These are phyloP conservation scores for Hyaloscypha bicolor DNA, from an alignment of 495 filamentous ascomycete species.

Conservation along the genomic window DNA sequence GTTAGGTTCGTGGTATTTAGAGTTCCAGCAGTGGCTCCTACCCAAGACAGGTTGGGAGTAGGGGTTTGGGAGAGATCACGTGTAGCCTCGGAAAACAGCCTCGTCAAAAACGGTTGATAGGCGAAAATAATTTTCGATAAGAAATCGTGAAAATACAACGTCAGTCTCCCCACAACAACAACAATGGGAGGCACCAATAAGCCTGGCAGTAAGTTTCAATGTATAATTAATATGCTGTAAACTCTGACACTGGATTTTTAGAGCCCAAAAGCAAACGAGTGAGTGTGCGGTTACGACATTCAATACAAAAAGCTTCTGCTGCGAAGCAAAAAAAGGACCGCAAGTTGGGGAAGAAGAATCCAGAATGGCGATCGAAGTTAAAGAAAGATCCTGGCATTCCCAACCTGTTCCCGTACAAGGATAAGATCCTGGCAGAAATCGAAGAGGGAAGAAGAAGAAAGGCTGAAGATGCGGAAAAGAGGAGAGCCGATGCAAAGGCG, in stretches of 20 bases:
- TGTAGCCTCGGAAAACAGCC: background rate
- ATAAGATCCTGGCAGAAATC: slow-evolving; percentile 89
- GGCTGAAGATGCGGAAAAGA: slow-evolving; percentile 72
- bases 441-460: slow-evolving; percentile 82
- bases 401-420: slow-evolving; percentile 97
- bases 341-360: slow-evolving; percentile 92
- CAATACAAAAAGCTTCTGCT: slow-evolving; percentile 91
- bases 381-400: slow-evolving; percentile 98
- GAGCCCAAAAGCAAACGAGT: slow-evolving; percentile 94
- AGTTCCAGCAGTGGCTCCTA: slow-evolving; percentile 5
- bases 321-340: slow-evolving; percentile 87
- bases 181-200: slow-evolving; percentile 34
- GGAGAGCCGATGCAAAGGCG: slow-evolving; percentile 69
- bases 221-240: background rate
- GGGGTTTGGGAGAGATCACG: background rate
- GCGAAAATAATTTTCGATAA: slow-evolving; percentile 29
- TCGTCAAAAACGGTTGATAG: background rate
- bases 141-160: slow-evolving; percentile 9
- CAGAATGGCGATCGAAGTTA: slow-evolving; percentile 87
- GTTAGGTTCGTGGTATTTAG: background rate
- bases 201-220: slow-evolving; percentile 32
- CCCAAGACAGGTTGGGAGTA: background rate
- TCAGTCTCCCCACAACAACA: slow-evolving; percentile 7
- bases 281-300: slow-evolving; percentile 85
- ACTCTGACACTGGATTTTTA: slow-evolving; percentile 35